phyloP scores from a whole-genome alignment of 2,329 filamentous ascomycete genomes.

The Zelopaecilomyces penicillatus region DNA sequence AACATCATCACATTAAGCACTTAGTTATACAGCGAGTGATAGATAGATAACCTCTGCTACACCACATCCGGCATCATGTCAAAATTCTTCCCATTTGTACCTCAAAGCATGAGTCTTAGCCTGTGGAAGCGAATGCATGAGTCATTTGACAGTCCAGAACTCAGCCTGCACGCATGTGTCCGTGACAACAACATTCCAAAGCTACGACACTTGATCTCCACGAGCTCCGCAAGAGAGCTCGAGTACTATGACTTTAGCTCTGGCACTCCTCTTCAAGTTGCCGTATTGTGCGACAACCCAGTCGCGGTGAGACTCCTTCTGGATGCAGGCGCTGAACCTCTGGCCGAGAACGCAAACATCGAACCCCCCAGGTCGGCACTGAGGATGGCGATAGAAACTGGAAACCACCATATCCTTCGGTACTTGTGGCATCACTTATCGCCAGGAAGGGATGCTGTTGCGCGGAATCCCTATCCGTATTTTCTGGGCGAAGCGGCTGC shows the following conservation, averaged over 20 bases:
- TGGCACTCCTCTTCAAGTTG: constrained; percentile 11
- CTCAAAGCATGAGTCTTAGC: no score
- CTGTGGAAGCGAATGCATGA: no score
- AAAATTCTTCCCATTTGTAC: no score
- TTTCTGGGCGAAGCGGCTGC: constrained; percentile 8
- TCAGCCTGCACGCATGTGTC: constrained; percentile 8
- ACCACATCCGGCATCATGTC: no score
- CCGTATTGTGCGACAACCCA: constrained; percentile 6
- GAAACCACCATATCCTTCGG: constrained; percentile 5
- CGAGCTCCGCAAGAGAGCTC: not conserved
- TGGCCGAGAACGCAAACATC: no score
- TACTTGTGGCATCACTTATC: constrained; percentile 1
- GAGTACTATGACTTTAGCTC: constrained; percentile 3
- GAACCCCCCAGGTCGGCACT: no score
- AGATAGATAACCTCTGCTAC: no score
- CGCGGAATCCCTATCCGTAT: not conserved
- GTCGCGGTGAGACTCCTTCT: constrained; percentile 10
- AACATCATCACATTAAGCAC: no score
- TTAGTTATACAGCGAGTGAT: no score
- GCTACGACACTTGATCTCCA: not conserved
- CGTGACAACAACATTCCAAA: constrained; percentile 3
- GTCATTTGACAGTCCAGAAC: not conserved
- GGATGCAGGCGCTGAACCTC: constrained; percentile 7
- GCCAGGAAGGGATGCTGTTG: not conserved
- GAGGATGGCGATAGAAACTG: not conserved